phyloP scores from a whole-genome alignment of 78 protist species.

The Dictyostelium brefeldianum region DNA sequence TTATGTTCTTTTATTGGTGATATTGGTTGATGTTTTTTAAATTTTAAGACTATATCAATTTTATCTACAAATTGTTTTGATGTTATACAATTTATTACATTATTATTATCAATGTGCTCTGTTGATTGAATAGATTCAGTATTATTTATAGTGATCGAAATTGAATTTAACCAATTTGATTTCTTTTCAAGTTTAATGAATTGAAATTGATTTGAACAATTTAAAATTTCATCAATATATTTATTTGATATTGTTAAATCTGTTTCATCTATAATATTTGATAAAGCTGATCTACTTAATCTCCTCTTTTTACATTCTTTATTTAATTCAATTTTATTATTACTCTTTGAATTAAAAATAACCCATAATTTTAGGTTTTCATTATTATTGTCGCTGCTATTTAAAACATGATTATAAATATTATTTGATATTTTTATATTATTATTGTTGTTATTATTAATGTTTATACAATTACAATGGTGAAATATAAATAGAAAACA shows the following conservation, averaged over 20 bases:
- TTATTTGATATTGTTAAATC: conserved; percentile 11
- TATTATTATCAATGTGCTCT: neutral
- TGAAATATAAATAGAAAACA: too few relatives aligned
- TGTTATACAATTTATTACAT: conserved; percentile 38
- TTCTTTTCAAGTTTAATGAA: neutral
- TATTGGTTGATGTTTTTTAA: neutral
- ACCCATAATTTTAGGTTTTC: neutral
- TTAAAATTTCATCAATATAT: conserved; percentile 10
- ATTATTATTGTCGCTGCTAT: neutral
- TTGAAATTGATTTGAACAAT: neutral
- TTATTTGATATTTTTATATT: conserved; percentile 2
- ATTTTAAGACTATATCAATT: conserved; percentile 29
- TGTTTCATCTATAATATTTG: conserved; percentile 1
- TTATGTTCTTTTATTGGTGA: neutral
- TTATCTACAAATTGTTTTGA: neutral
- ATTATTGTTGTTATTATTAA: neutral
- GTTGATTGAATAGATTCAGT: neutral
- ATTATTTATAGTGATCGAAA: neutral
- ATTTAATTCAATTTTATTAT: neutral
- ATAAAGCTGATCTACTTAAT: neutral
- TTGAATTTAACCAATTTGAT: conserved; percentile 67
- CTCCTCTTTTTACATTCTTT: neutral
- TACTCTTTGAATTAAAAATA: neutral
- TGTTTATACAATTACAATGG: neutral
- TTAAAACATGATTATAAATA: neutral